Evolutionary conservation across 768 basidiomycete genomes (phyloP).

Genomic region (Pholiota conissans): DNA sequence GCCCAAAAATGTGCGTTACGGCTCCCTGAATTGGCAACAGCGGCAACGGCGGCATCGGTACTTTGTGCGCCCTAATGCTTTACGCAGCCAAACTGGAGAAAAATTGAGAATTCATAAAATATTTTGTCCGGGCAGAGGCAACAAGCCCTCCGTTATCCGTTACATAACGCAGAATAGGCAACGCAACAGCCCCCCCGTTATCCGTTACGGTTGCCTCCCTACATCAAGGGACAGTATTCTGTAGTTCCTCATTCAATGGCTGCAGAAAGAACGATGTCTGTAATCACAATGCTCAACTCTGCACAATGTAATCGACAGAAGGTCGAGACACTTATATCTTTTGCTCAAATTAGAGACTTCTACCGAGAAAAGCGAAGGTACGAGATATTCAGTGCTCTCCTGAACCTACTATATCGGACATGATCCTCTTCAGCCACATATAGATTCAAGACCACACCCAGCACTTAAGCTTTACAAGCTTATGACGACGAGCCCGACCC

Average conservation of each 20-base stretch:
- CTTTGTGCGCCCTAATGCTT: too few species aligned
- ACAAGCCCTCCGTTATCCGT: too few species aligned
- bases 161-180: too few species aligned
- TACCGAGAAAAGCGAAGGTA: slow-evolving; percentile 16
- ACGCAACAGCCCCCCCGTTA: too few species aligned
- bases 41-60: too few species aligned
- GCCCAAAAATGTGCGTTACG: too few species aligned
- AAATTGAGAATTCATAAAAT: too few species aligned
- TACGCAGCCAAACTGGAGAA: too few species aligned
- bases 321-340: slow-evolving; percentile 23
- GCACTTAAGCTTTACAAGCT: slow-evolving; percentile 23
- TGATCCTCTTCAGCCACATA: slow-evolving; percentile 10
- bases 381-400: neutral
- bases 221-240: too few species aligned
- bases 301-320: slow-evolving; percentile 27
- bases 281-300: slow-evolving; percentile 31
- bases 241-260: slow-evolving; percentile 36
- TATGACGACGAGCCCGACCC: slow-evolving; percentile 15
- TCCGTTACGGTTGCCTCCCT: too few species aligned
- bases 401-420: neutral
- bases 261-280: slow-evolving; percentile 36
- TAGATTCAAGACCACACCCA: slow-evolving; percentile 19
- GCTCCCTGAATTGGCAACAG: too few species aligned
- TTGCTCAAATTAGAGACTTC: slow-evolving; percentile 21
- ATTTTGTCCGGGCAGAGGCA: too few species aligned